Conservation (phyloP, 352 stramenopile genomes). For the Phytophthora pini region DNA sequence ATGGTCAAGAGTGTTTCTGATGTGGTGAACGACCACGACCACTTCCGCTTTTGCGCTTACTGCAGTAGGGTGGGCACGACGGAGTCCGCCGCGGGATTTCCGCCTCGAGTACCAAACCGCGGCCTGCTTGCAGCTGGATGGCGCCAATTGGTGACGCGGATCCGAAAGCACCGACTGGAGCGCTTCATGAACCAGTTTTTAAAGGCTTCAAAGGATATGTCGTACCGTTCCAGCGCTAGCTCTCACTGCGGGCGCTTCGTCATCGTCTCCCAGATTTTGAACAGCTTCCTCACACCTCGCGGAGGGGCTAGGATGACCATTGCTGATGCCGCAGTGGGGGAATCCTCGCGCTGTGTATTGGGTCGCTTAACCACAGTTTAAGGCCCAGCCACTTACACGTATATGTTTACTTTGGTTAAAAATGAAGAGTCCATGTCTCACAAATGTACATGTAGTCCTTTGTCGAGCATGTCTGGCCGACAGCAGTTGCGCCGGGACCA, state of each 20-base stretch:
- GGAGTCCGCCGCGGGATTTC: slow-evolving; percentile 48
- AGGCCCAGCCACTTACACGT: neutral
- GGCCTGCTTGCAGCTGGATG: slow-evolving; percentile 15
- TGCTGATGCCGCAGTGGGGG: neutral
- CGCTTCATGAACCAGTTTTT: slow-evolving; percentile 56
- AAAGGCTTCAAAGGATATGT: slow-evolving; percentile 48
- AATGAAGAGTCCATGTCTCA: slow-evolving; percentile 19
- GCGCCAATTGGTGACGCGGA: slow-evolving; percentile 24
- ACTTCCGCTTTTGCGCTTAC: slow-evolving; percentile 63
- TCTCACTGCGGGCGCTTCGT: slow-evolving; percentile 51
- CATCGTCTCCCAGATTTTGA: slow-evolving; percentile 51
- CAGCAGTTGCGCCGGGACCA: slow-evolving; percentile 4
- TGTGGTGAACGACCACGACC: slow-evolving; percentile 41
- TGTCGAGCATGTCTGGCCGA: no score
- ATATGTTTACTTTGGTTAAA: slow-evolving; percentile 23
- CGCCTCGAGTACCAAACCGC: slow-evolving; percentile 42
- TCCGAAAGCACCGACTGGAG: slow-evolving; percentile 40
- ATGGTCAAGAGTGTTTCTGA: slow-evolving; percentile 46
- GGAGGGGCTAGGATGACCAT: neutral
- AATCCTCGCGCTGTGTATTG: neutral
- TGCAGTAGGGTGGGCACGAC: slow-evolving; percentile 55
- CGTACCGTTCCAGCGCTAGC: slow-evolving; percentile 41
- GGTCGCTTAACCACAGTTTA: slow-evolving; percentile 5
- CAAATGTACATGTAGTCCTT: no score
- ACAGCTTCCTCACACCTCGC: slow-evolving; percentile 52